Conservation (phyloP, 2,329 filamentous ascomycete species). For the Trichoderma endophyticum region DNA sequence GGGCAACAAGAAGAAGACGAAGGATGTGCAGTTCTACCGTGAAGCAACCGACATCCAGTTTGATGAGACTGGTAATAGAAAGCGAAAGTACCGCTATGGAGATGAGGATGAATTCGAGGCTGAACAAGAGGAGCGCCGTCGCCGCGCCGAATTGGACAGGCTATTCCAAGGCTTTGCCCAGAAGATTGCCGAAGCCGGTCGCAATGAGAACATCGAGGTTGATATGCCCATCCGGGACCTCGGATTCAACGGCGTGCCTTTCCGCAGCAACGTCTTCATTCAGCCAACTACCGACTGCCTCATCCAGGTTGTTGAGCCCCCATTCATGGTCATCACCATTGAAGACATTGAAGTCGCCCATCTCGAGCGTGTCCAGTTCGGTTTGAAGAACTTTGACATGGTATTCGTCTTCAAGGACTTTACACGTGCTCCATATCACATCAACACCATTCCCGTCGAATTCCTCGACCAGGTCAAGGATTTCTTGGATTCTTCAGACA, state of each 20-base stretch:
- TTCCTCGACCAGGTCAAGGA: conserved; percentile 94
- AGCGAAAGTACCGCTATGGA: conserved; percentile 94
- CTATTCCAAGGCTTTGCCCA: conserved; percentile 96
- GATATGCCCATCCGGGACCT: conserved; percentile 97
- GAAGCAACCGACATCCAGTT: conserved; percentile 99
- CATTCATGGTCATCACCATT: conserved; percentile 92
- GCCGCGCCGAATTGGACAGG: conserved; percentile 87
- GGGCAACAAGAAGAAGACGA: conserved; percentile 96
- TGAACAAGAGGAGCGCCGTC: conserved; percentile 91
- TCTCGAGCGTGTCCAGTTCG: conserved; percentile 92
- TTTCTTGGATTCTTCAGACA: conserved; percentile 93
- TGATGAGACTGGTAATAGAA: conserved; percentile 96
- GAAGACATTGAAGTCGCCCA: conserved; percentile 96
- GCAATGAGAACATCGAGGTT: conserved; percentile 85
- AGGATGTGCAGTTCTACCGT: conserved; percentile 96
- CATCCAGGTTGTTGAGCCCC: conserved; percentile 93
- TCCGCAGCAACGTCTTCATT: conserved; percentile 91
- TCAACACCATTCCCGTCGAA: conserved; percentile 98
- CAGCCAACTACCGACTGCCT: conserved; percentile 96
- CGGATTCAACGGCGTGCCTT: conserved; percentile 94
- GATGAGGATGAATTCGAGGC: conserved; percentile 99
- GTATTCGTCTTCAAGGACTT: conserved; percentile 99
- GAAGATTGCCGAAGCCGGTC: conserved; percentile 94
- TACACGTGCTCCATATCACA: conserved; percentile 80
- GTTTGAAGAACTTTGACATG: conserved; percentile 97